Base-by-base conservation (phyloP, 2,329 filamentous ascomycete species). In the Fusarium metavorans region DNA sequence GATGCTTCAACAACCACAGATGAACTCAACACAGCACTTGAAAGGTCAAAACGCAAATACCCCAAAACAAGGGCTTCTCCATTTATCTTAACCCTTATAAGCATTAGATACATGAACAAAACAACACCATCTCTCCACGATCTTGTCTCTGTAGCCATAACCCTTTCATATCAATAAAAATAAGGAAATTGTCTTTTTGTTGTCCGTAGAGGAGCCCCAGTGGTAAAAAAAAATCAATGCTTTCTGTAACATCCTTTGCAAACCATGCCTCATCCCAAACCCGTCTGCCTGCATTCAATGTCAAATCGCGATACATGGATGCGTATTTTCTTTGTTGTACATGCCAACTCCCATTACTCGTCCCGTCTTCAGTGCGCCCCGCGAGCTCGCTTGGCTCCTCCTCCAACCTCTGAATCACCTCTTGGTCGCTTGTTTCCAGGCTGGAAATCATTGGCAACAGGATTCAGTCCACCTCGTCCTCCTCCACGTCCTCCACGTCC, bases 401-500 rank as follows among this genome's bases (percentile, higher is more conserved):
- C 84, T 5, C 83, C 84, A 25, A 73, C 80, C 60, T 86, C 85
- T 1, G 82, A 83, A 64, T 91, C 89, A 58, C 90, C 88, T 63
- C 89, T 84, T 16, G 88, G 85, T 32, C 89, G 85, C 81, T 91
- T 91, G 74, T 85, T 88, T 5, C 89, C 88, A 10, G 88, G 87
- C 48, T 90, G 89, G 74, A 90, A 88, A 66, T 91, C 90, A 58
- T 86, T 83, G 11, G 87, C 89, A 14, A 82, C 82, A 1, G 87
- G 85, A 73, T 89, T 91, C 75, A 91, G 13, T 68, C 83, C 65
- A 13, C 81, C 81, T 25, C 87, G 84, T 35, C 84, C 82, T 27
- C 84, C 84, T 45, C 84, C 76, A 18, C 74, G 78, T 50, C 83
- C 85, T 30, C 87, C 86, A 50, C 88, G 84, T 54, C 83, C 85